These are phyloP conservation scores for Phytophthora tentaculata DNA, from an alignment of 352 stramenopile genomes.

Conservation along the genomic window DNA sequence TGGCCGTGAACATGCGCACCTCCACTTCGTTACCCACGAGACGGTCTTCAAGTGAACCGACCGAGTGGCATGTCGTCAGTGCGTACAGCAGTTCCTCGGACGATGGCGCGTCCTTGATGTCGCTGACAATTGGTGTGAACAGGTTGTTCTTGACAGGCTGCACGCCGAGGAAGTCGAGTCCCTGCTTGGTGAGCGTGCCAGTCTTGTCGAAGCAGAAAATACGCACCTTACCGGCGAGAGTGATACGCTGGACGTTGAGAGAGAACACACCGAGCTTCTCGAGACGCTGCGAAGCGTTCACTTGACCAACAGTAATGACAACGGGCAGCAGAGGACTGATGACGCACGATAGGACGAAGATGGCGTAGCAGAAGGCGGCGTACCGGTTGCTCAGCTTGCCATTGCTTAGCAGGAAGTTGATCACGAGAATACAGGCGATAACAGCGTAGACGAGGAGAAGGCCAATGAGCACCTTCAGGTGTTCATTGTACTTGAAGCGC, in stretches of 20 bases:
- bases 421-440: constrained; percentile 65
- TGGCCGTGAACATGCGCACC: constrained; percentile 70
- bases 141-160: constrained; percentile 22
- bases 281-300: constrained; percentile 84
- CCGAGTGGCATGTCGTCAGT: constrained; percentile 86
- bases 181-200: constrained; percentile 92
- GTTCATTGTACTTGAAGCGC: constrained; percentile 92
- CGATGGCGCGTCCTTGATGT: constrained; percentile 46
- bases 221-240: constrained; percentile 90
- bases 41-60: constrained; percentile 66
- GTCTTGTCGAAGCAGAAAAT: constrained; percentile 94
- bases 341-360: constrained; percentile 74
- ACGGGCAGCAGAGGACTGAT: constrained; percentile 88
- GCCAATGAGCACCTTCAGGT: constrained; percentile 83
- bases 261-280: constrained; percentile 78
- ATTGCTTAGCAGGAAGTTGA: constrained; percentile 78
- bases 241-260: constrained; percentile 83
- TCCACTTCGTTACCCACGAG: constrained; percentile 89
- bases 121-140: constrained; percentile 53
- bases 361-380: constrained; percentile 69
- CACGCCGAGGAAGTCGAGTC: constrained; percentile 76
- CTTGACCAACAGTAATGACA: constrained; percentile 87
- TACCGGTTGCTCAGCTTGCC: constrained; percentile 25
- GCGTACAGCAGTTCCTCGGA: constrained; percentile 56
- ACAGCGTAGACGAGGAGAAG: constrained; percentile 79